Evolutionary conservation across 2,329 filamentous ascomycete species (phyloP).

Genomic region (Ophiostoma fasciatum): DNA sequence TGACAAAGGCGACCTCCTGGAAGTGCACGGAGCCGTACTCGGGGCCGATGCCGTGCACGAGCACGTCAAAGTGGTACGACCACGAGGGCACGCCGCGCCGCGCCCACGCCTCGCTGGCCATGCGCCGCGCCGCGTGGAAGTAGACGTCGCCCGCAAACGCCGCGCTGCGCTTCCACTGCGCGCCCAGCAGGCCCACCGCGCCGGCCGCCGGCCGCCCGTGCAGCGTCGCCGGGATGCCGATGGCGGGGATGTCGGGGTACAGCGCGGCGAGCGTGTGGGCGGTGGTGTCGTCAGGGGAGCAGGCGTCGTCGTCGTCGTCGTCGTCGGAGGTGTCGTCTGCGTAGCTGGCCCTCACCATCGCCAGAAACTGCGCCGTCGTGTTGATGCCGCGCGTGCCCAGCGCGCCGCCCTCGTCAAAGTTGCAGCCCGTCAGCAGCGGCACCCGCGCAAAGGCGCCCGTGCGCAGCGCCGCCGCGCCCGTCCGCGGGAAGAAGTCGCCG

Average conservation of each 20-base stretch:
- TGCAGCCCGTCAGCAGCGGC: constrained; percentile 4
- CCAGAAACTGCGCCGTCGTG: background rate
- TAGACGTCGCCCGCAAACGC: background rate
- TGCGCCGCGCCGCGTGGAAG: constrained; percentile 12
- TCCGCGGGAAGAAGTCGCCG: constrained; percentile 20
- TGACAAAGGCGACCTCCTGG: constrained; percentile 38
- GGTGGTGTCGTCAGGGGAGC: background rate
- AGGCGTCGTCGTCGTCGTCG: too few relatives aligned
- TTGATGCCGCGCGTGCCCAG: constrained; percentile 16
- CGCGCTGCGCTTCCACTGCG: background rate
- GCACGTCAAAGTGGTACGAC: constrained; percentile 30
- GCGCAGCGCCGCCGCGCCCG: constrained; percentile 1
- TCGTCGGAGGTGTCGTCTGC: background rate
- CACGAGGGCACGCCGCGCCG: constrained; percentile 13
- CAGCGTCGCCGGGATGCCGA: constrained; percentile 78
- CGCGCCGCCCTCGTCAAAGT: constrained; percentile 14
- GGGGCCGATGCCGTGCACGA: constrained; percentile 16
- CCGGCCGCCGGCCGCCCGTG: constrained; percentile 44
- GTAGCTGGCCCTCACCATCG: background rate
- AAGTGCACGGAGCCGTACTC: constrained; percentile 19
- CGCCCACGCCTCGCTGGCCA: constrained; percentile 10
- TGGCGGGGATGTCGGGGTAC: constrained; percentile 47
- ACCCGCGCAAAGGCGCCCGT: constrained; percentile 1
- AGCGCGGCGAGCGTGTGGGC: background rate
- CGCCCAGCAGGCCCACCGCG: background rate